Evolutionary conservation across 257 asterid genomes (phyloP), one percentile per base, ranked within the genome.

Genomic region (Paulownia fortunei): DNA sequence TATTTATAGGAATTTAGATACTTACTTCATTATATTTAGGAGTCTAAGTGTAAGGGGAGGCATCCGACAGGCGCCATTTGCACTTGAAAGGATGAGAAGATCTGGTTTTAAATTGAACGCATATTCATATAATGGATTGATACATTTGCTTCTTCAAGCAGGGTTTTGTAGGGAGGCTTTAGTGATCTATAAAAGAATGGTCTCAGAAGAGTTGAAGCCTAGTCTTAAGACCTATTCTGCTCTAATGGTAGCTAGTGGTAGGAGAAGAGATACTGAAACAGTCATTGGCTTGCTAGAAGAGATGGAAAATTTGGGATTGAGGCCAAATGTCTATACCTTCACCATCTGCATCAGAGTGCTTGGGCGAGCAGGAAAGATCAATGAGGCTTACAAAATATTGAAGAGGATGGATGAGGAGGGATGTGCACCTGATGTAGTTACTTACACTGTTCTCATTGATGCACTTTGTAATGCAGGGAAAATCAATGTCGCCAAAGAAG

Each of bases 201-300:
- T 95, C 21, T 86, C 87, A 0, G 99, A 93, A 80, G 92, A 79
- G 76, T 79, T 87, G 84, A 95, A 87, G 86, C 99, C 98, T 44
- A 93, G 97, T 81, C 97, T 93, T 80, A 95, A 95, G 86, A 87
- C 99, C 11, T 95, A 90, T 79, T 95, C 99, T 13, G 98, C 99
- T 2, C 84, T 95, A 47, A 93, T 95, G 99, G 99, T 95, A 39
- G 97, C 99, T 37, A 83, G 88, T 82, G 99, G 98, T 69, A 95
- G 82, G 85, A 86, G 87, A 82, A 88, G 92, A 72, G 98, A 95
- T 72, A 89, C 88, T 49, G 90, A 87, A 55, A 93, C 94, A 0
- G 97, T 91, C 79, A 82, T 95, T 92, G 81, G 72, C 75, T 89
- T 95, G 88, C 85, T 95, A 24, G 84, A 87, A 26, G 99, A 93